These are phyloP conservation scores for Venturia nashicola DNA, from an alignment of 2,329 filamentous ascomycete genomes.

Conservation along the genomic window DNA sequence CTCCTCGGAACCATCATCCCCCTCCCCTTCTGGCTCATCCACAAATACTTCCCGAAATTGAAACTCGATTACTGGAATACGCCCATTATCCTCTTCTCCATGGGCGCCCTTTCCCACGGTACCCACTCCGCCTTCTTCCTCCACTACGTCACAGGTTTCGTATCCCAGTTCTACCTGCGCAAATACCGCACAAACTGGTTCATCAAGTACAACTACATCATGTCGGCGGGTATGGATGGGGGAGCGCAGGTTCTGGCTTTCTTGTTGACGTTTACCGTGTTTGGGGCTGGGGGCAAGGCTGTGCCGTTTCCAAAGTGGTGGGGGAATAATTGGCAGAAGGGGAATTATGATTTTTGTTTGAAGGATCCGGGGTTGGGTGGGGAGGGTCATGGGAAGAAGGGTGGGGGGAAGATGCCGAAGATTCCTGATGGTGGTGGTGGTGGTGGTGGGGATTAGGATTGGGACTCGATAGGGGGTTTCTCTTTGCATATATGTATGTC, in stretches of 20 bases:
- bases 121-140: constrained; percentile 26
- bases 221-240: constrained; percentile 28
- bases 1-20: constrained; percentile 29
- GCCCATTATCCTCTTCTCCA: constrained; percentile 30
- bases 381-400: neutral
- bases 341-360: constrained; percentile 9
- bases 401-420: neutral
- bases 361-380: neutral
- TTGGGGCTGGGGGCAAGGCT: constrained; percentile 21
- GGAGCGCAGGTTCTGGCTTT: constrained; percentile 29
- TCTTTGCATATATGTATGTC: neutral
- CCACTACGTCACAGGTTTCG: constrained; percentile 23
- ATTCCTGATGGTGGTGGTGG: neutral
- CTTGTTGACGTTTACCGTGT: constrained; percentile 30
- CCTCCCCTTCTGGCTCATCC: constrained; percentile 17
- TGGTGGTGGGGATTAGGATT: neutral
- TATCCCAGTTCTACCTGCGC: constrained; percentile 24
- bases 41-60: constrained; percentile 20
- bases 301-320: constrained; percentile 20
- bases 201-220: constrained; percentile 30
- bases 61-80: constrained; percentile 26
- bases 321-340: constrained; percentile 6
- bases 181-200: constrained; percentile 24
- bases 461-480: neutral
- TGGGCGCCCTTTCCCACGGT: constrained; percentile 30